A percentile compares a stretch with the other conserved stretches of the same genome.
These are phyloP conservation scores for Uncinocarpus reesii DNA, from an alignment of 2,329 filamentous ascomycete species.

Conservation along the genomic window DNA sequence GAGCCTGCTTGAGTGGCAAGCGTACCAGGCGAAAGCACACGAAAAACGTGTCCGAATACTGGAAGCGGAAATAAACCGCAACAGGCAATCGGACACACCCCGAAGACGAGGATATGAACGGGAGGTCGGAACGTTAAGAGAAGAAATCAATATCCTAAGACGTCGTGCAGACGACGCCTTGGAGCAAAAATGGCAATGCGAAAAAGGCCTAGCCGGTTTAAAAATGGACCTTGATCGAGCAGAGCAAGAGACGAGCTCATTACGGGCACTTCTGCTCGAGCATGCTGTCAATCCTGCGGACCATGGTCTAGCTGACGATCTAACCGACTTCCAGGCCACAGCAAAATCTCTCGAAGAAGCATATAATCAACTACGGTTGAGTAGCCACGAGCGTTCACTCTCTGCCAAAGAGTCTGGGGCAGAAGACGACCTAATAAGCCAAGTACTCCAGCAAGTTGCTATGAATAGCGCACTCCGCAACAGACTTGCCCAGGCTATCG, in stretches of 20 bases:
- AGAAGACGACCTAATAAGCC: conserved; percentile 66
- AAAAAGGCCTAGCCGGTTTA: conserved; percentile 75
- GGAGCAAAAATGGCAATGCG: conserved; percentile 91
- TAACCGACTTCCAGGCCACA: conserved; percentile 45
- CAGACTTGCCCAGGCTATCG: conserved; percentile 67
- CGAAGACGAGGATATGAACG: conserved; percentile 69
- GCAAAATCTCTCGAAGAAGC: conserved; percentile 63
- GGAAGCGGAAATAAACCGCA: conserved; percentile 66
- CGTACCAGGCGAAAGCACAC: conserved; percentile 72
- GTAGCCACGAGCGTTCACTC: conserved; percentile 46
- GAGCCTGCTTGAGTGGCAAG: conserved; percentile 73
- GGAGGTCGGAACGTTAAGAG: conserved; percentile 68
- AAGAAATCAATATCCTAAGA: conserved; percentile 74
- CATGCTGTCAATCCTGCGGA: conserved; percentile 69
- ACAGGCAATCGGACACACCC: conserved; percentile 52
- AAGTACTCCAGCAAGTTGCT: conserved; percentile 72
- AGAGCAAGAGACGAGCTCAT: conserved; percentile 79
- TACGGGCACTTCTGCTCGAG: conserved; percentile 67
- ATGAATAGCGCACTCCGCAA: conserved; percentile 64
- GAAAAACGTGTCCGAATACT: conserved; percentile 67
- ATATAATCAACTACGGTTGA: conserved; percentile 61
- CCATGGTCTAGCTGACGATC: conserved; percentile 33
- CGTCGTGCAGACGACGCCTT: conserved; percentile 85
- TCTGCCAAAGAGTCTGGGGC: conserved; percentile 45
- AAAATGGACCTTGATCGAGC: conserved; percentile 97